A percentile compares a stretch with the other conserved stretches of the same genome.
phyloP scores from a whole-genome alignment of 176 grass and related monocot genomes.

The Carex pumila region DNA sequence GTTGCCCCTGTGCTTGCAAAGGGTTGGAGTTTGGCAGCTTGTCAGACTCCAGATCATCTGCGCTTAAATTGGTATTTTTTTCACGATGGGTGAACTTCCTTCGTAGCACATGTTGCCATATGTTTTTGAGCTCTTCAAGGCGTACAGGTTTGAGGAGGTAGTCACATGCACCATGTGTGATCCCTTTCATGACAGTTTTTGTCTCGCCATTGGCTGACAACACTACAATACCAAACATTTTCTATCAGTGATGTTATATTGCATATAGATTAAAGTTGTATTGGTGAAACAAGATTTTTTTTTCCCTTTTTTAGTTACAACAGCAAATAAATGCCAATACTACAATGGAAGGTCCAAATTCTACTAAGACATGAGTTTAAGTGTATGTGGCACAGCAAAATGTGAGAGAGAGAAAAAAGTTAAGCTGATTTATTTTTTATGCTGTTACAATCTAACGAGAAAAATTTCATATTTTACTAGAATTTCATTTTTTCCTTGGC shows the following conservation, averaged over 20 bases:
- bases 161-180: constrained; percentile 93
- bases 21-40: constrained; percentile 35
- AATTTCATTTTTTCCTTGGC: not conserved
- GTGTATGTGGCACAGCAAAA: not conserved
- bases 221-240: constrained; percentile 53
- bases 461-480: not conserved
- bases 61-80: not conserved
- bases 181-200: constrained; percentile 96
- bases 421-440: not conserved
- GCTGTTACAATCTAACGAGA: not conserved
- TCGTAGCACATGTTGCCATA: constrained; percentile 95
- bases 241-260: not conserved
- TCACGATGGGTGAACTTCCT: constrained; percentile 59
- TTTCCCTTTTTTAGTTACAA: not conserved
- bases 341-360: not conserved
- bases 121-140: constrained; percentile 85
- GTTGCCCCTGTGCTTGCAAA: constrained; percentile 23
- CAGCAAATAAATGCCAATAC: not conserved
- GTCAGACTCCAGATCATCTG: constrained; percentile 37
- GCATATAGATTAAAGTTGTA: not conserved
- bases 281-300: not conserved
- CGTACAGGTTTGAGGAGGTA: constrained; percentile 95
- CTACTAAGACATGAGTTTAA: not conserved
- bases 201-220: constrained; percentile 85
- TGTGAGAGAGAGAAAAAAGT: not conserved